Conservation (phyloP, 345 rosid species). For the Iberis pinnata region DNA sequence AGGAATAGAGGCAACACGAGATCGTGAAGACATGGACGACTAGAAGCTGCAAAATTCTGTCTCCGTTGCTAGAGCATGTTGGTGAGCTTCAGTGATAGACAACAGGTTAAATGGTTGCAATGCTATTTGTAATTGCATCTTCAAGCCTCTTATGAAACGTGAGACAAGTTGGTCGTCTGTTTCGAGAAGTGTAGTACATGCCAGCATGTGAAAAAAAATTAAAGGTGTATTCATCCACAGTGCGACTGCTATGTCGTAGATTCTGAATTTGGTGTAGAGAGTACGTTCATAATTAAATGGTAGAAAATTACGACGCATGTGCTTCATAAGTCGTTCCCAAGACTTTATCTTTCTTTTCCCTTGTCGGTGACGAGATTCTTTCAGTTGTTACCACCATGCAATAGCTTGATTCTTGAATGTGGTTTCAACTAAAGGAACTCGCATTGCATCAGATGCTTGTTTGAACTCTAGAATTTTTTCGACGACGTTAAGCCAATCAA, state of each 20-base stretch:
- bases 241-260: neutral
- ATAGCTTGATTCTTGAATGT: too few species aligned
- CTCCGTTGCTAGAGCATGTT: neutral
- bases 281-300: neutral
- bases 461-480: too few species aligned
- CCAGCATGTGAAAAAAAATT: neutral
- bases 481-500: too few species aligned
- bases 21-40: too few species aligned
- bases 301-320: neutral
- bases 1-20: neutral
- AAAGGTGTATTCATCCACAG: neutral
- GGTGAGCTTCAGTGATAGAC: neutral
- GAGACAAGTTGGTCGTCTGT: neutral
- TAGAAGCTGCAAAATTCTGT: too few species aligned
- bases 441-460: too few species aligned
- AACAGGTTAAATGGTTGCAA: neutral
- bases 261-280: neutral
- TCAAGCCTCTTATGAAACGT: neutral
- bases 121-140: fast-evolving
- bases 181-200: neutral
- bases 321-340: neutral
- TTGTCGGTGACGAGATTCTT: too few species aligned
- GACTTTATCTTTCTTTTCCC: too few species aligned
- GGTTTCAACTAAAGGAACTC: too few species aligned
- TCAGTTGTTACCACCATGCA: too few species aligned